Percentiles rank a stretch among this genome's conserved stretches.
phyloP scores from a whole-genome alignment of 495 filamentous ascomycete species.

The Penicillium ochrochloron region DNA sequence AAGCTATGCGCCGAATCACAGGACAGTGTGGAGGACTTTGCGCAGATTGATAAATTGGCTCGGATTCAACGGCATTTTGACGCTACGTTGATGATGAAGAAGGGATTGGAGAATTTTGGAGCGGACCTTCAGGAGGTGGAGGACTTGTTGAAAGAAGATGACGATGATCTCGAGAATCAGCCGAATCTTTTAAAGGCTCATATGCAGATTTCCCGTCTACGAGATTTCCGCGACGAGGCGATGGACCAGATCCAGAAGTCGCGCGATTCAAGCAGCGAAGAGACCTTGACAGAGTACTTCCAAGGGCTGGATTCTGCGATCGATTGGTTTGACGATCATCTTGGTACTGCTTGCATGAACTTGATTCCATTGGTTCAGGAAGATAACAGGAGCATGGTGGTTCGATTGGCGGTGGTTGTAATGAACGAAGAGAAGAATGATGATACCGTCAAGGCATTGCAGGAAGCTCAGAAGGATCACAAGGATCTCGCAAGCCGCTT shows the following conservation, averaged over 20 bases:
- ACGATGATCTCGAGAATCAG: conserved; percentile 85
- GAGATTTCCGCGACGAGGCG: conserved; percentile 92
- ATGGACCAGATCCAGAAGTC: conserved; percentile 89
- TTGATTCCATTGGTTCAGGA: conserved; percentile 82
- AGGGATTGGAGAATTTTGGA: conserved; percentile 83
- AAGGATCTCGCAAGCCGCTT: conserved; percentile 91
- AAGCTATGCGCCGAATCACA: conserved; percentile 95
- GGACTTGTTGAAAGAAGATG: conserved; percentile 76
- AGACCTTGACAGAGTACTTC: conserved; percentile 87
- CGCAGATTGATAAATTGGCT: conserved; percentile 91
- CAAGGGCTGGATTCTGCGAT: conserved; percentile 83
- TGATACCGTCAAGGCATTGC: conserved; percentile 83
- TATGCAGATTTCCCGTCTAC: conserved; percentile 86
- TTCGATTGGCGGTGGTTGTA: conserved; percentile 86
- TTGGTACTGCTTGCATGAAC: conserved; percentile 85
- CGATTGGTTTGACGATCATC: conserved; percentile 93
- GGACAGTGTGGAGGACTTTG: conserved; percentile 94
- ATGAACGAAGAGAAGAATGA: conserved; percentile 97
- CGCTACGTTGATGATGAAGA: conserved; percentile 88
- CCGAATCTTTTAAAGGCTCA: conserved; percentile 87
- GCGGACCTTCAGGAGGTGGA: conserved; percentile 74
- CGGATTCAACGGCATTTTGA: conserved; percentile 94
- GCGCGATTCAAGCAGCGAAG: conserved; percentile 71
- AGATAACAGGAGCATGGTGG: conserved; percentile 86
- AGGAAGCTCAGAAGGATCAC: conserved; percentile 93